These are phyloP conservation scores for Fusarium nisikadoi DNA, from an alignment of 2,329 filamentous ascomycete genomes.

Conservation along the genomic window DNA sequence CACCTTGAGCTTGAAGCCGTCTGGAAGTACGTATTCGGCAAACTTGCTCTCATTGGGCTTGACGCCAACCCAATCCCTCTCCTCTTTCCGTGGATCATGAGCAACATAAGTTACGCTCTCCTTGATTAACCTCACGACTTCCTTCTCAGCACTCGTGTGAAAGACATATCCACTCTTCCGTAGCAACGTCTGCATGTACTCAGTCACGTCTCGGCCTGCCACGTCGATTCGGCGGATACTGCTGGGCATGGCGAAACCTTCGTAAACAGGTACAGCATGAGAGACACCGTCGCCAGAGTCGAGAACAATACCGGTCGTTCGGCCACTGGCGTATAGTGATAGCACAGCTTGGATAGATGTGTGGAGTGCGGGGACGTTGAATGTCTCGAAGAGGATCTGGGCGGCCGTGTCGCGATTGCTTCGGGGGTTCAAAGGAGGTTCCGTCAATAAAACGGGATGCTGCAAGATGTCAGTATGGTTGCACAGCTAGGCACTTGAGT, in stretches of 20 bases:
- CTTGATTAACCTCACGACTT: conserved; percentile 97
- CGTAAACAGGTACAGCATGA: conserved; percentile 96
- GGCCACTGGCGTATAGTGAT: conserved; percentile 93
- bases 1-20: conserved; percentile 93
- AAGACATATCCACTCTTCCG: conserved; percentile 94
- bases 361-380: conserved; percentile 96
- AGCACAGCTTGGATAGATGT: conserved; percentile 97
- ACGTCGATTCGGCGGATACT: conserved; percentile 97
- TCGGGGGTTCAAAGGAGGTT: conserved; percentile 94
- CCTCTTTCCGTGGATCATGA: conserved; percentile 88
- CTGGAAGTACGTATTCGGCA: conserved; percentile 88
- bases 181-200: conserved; percentile 90
- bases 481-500: background rate
- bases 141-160: conserved; percentile 98
- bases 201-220: conserved; percentile 93
- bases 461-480: conserved; percentile 30
- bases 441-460: conserved; percentile 96
- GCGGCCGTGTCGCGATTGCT: conserved; percentile 96
- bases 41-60: conserved; percentile 82
- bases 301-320: conserved; percentile 94
- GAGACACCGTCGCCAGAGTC: conserved; percentile 97
- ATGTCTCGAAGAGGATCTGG: conserved; percentile 98
- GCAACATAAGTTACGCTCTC: conserved; percentile 94
- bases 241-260: conserved; percentile 96
- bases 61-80: conserved; percentile 91